Evolutionary conservation across 257 asterid genomes (phyloP).

Genomic region (Solanum corneliomulleri): DNA sequence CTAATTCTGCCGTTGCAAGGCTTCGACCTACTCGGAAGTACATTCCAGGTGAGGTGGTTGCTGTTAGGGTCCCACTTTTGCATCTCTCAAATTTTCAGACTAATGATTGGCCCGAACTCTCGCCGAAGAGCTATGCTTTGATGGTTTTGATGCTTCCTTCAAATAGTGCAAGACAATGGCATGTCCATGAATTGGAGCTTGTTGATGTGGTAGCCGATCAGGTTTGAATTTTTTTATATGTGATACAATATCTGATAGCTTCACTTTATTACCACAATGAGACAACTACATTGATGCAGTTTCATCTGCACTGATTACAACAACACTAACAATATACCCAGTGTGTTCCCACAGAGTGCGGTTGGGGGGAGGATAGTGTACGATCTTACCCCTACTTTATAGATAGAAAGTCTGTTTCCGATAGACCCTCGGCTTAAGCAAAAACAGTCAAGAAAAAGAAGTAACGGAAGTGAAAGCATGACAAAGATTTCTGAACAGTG

Average conservation of each 20-base stretch:
- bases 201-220: slow-evolving; percentile 99
- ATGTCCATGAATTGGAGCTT: slow-evolving; percentile 88
- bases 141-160: slow-evolving; percentile 98
- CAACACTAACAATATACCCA: neutral
- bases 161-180: slow-evolving; percentile 97
- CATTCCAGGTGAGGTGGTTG: slow-evolving; percentile 93
- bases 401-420: neutral
- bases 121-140: slow-evolving; percentile 82
- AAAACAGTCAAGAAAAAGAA: neutral
- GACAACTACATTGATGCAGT: neutral
- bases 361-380: neutral
- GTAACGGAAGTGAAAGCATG: neutral
- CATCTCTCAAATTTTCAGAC: slow-evolving; percentile 87
- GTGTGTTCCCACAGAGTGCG: neutral
- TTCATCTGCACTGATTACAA: neutral
- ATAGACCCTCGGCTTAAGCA: neutral
- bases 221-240: slow-evolving; percentile 26
- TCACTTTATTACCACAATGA: neutral
- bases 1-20: slow-evolving; percentile 78
- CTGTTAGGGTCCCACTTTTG: slow-evolving; percentile 86
- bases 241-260: neutral
- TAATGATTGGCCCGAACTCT: slow-evolving; percentile 94
- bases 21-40: slow-evolving; percentile 64
- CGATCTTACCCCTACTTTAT: neutral
- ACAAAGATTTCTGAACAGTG: neutral